Percentiles rank a stretch among this genome's conserved stretches.
phyloP scores from a whole-genome alignment of 129 eudicot genomes.

The Lactuca sativa region DNA sequence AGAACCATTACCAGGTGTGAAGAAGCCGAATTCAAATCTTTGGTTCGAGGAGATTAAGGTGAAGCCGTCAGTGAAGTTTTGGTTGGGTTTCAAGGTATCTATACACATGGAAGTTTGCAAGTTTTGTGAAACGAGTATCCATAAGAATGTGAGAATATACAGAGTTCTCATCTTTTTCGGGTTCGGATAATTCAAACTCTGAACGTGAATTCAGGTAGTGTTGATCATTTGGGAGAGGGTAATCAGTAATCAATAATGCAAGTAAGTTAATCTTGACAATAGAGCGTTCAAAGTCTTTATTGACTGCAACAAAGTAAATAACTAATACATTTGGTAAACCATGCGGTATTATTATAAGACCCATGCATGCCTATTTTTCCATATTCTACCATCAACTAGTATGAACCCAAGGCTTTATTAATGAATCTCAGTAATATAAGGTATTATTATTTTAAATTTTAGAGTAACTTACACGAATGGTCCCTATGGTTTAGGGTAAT shows the following conservation, averaged over 20 bases:
- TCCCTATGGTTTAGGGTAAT: too few species aligned
- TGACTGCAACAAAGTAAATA: conserved; percentile 8
- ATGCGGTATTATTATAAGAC: neutral
- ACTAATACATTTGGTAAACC: neutral
- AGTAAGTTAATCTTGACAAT: conserved; percentile 14
- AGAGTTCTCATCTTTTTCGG: conserved; percentile 25
- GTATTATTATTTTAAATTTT: too few species aligned
- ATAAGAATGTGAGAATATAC: conserved; percentile 11
- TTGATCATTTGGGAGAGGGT: conserved; percentile 5
- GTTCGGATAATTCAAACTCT: neutral
- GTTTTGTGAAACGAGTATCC: neutral
- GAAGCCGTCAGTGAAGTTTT: conserved; percentile 34
- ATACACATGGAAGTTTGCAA: conserved; percentile 17
- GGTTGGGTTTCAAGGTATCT: conserved; percentile 30
- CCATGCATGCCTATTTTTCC: conserved; percentile 19
- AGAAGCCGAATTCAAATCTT: conserved; percentile 50
- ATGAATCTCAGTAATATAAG: too few species aligned
- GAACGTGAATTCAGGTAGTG: conserved; percentile 5
- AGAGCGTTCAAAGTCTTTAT: conserved; percentile 17
- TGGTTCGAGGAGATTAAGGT: conserved; percentile 40
- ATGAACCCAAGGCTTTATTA: conserved; percentile 3
- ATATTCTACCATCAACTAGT: neutral
- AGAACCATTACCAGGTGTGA: conserved; percentile 31
- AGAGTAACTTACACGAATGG: too few species aligned
- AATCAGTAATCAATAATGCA: neutral